phyloP scores from a whole-genome alignment of 2,329 filamentous ascomycete genomes.

The Fusarium verticillioides region DNA sequence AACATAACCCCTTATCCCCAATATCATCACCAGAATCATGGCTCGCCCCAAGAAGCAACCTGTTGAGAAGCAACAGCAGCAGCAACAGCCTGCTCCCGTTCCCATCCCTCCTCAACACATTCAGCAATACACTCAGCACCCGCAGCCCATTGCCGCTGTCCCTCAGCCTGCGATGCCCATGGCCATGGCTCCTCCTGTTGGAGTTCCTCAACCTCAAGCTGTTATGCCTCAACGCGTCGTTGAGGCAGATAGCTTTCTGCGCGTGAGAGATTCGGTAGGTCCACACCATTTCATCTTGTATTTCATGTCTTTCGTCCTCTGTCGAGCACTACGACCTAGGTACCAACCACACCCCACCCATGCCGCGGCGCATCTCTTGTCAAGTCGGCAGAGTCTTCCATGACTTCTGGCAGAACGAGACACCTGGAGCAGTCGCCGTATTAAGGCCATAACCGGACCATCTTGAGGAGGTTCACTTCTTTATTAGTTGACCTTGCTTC shows the following conservation, averaged over 20 bases:
- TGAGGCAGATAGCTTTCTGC: constrained; percentile 80
- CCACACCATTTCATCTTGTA: constrained; percentile 20
- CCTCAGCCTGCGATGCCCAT: constrained; percentile 55
- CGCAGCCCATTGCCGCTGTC: constrained; percentile 47
- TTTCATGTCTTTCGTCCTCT: neutral
- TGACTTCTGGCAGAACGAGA: neutral
- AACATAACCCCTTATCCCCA: neutral
- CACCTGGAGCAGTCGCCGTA: neutral
- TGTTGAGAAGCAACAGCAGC: constrained; percentile 43
- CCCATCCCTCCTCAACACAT: constrained; percentile 41
- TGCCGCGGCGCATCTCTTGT: neutral
- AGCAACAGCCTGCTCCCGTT: constrained; percentile 50
- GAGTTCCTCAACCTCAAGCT: constrained; percentile 30
- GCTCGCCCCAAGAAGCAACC: constrained; percentile 60
- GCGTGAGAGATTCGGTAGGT: constrained; percentile 85
- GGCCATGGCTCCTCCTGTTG: constrained; percentile 41
- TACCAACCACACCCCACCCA: neutral
- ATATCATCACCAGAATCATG: constrained; percentile 47
- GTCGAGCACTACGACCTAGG: neutral
- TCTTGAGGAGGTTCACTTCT: neutral
- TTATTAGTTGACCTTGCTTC: neutral
- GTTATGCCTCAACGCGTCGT: constrained; percentile 56
- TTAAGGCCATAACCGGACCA: neutral
- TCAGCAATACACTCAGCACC: constrained; percentile 37
- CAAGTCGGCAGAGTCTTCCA: neutral